phyloP scores from a whole-genome alignment of 2,329 filamentous ascomycete genomes.

The Teratosphaeria gauchensis region DNA sequence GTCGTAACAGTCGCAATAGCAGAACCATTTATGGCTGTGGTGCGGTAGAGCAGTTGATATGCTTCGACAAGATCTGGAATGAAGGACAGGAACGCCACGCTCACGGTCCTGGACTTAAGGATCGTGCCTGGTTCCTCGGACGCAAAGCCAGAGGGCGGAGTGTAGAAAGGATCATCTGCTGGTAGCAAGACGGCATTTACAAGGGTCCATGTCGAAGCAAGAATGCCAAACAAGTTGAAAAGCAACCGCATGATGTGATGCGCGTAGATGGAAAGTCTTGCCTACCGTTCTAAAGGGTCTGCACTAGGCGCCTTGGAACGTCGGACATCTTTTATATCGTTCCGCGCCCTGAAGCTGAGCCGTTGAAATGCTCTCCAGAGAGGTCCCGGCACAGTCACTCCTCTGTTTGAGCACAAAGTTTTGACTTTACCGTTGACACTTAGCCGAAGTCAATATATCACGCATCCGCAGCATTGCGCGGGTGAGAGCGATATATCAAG shows the following conservation, averaged over 20 bases:
- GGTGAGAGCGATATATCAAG: not conserved
- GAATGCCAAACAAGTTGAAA: not conserved
- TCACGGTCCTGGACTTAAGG: conserved; percentile 13
- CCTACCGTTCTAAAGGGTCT: not conserved
- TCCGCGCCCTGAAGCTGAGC: not conserved
- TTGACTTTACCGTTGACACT: not conserved
- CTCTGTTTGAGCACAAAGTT: not conserved
- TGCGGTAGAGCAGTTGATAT: conserved; percentile 19
- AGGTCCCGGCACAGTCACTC: too few relatives aligned
- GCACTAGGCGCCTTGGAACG: not conserved
- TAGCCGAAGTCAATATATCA: not conserved
- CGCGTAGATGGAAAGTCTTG: not conserved
- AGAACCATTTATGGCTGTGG: conserved; percentile 16
- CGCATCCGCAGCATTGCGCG: not conserved
- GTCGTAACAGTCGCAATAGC: conserved; percentile 19
- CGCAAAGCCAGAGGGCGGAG: conserved; percentile 16
- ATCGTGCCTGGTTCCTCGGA: conserved; percentile 15
- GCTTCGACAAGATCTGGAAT: conserved; percentile 13
- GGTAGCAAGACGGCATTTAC: not conserved
- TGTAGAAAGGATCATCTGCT: conserved; percentile 19
- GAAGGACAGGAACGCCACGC: conserved; percentile 15
- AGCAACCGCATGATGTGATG: not conserved
- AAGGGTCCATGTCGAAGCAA: not conserved
- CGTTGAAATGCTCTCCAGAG: not conserved
- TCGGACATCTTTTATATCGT: not conserved